Conservation (phyloP, 2,329 filamentous ascomycete genomes). For the Curvularia spicifera region DNA sequence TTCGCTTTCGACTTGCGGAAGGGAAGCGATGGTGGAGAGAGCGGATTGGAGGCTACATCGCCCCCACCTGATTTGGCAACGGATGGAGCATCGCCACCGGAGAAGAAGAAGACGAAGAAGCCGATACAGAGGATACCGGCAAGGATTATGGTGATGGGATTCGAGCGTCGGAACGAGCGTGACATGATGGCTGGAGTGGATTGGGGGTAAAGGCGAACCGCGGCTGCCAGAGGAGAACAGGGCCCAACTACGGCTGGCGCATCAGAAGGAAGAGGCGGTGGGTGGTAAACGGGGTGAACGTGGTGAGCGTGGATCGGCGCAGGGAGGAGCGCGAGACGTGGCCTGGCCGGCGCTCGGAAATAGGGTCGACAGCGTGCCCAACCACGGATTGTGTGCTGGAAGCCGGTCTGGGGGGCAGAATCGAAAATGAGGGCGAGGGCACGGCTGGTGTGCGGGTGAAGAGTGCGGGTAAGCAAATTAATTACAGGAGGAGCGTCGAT, state of each 20-base stretch:
- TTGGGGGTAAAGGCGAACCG: conserved; percentile 34
- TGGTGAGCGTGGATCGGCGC: conserved; percentile 28
- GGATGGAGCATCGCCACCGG: conserved; percentile 62
- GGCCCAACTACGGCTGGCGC: conserved; percentile 37
- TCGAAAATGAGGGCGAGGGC: conserved; percentile 4
- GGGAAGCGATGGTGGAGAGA: conserved; percentile 76
- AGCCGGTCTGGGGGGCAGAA: conserved; percentile 3
- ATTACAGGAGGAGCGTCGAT: conserved; percentile 28
- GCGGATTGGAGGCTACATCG: conserved; percentile 68
- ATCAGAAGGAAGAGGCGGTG: conserved; percentile 37
- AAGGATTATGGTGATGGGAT: conserved; percentile 75
- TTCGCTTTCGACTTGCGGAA: conserved; percentile 71
- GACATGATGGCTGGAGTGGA: conserved; percentile 54
- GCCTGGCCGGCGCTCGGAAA: conserved; percentile 36
- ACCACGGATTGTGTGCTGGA: conserved; percentile 7
- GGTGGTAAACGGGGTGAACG: conserved; percentile 17
- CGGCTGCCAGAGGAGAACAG: conserved; percentile 35
- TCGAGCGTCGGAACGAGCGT: conserved; percentile 78
- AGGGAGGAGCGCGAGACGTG: conserved; percentile 42
- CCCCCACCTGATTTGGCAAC: conserved; percentile 57
- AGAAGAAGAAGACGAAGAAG: conserved; percentile 66
- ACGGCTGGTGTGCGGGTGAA: conserved; percentile 12
- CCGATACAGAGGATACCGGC: conserved; percentile 73
- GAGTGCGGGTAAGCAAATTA: conserved; percentile 23
- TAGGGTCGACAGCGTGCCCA: conserved; percentile 20